Base-by-base conservation (phyloP, 164 flowering plant genomes). In the Annona cherimola region DNA sequence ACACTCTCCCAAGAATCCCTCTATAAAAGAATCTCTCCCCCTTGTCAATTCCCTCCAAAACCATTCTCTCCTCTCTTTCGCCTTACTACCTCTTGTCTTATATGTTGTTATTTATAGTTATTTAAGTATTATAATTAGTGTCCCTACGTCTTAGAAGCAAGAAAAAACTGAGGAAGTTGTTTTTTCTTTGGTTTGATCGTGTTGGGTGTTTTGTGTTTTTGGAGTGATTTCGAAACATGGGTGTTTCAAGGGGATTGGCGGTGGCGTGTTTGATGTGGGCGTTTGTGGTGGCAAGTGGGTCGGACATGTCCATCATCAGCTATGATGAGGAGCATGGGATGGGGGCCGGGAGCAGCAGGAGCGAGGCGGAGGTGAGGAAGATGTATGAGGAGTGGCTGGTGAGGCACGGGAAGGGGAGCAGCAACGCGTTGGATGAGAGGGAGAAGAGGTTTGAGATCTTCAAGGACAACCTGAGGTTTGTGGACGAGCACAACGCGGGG, bases 401-500 rank as follows among this genome's bases (percentile, higher is more conserved):
- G 16, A 74, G 79, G 73, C 92, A 92, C 68, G 79, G 81, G 4
- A 90, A 89, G 70, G 57, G n/a, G n/a, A 78, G 75, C 0, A 82
- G 85, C 69, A 90, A 90, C 79, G 87, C 74, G 0, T 4, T 92
- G 14, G 94, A 78, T 46, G 91, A 89, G 77, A 79, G 63, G 73
- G 77, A 75, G 26, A 70, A 57, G 65, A 63, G 77, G 59, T 75
- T 75, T 67, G 73, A 75, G 73, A 42, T 63, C 2, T 75, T 75
- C 54, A 75, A 75, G 54, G 89, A 93, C 66, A 91, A 93, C 64
- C 75, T 89, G 42, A 80, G 70, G 72, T 93, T 86, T 78, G 82
- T 91, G 59, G 93, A 91, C 35, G 87, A 87, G 72, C 95, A 93
- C 63, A 93, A 93, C 81, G 75, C 83, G 1, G 73, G 50, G 71